Conservation (phyloP, 2,329 filamentous ascomycete genomes). For the Fusarium graminum region DNA sequence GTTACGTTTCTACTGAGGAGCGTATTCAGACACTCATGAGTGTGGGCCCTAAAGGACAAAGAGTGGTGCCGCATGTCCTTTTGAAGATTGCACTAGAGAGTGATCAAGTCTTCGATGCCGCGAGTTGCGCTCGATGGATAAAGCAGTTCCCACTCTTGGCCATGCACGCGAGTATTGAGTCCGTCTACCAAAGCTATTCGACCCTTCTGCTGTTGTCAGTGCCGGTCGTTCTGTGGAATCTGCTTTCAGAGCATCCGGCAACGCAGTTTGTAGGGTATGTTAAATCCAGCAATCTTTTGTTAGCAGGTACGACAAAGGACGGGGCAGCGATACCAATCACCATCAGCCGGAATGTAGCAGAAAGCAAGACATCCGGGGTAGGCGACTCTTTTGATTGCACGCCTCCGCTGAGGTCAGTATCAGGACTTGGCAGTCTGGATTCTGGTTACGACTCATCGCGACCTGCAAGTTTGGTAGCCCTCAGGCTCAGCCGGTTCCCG, state of each 20-base stretch:
- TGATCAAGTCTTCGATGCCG: slow-evolving; percentile 45
- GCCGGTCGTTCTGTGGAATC: slow-evolving; percentile 47
- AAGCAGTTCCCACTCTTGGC: slow-evolving; percentile 49
- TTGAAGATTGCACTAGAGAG: slow-evolving; percentile 47
- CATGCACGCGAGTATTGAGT: slow-evolving; percentile 45
- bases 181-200: slow-evolving; percentile 46
- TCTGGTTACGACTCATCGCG: slow-evolving; percentile 47
- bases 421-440: slow-evolving; percentile 46
- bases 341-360: slow-evolving; percentile 34
- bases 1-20: slow-evolving; percentile 41
- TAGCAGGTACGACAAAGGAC: slow-evolving; percentile 24
- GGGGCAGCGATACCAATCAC: slow-evolving; percentile 42
- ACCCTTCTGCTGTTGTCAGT: slow-evolving; percentile 46
- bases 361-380: slow-evolving; percentile 15
- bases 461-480: slow-evolving; percentile 38
- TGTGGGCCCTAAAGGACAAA: slow-evolving; percentile 42
- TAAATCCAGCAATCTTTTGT: slow-evolving; percentile 44
- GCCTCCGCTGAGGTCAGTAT: slow-evolving; percentile 42
- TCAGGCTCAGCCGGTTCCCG: slow-evolving; percentile 36
- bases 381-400: slow-evolving; percentile 33
- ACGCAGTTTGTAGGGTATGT: slow-evolving; percentile 49
- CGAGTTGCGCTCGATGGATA: slow-evolving; percentile 47
- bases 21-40: slow-evolving; percentile 43
- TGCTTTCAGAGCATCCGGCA: slow-evolving; percentile 46
- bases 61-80: slow-evolving; percentile 44